These are phyloP conservation scores for Podosphaera fusca DNA, from an alignment of 2,329 filamentous ascomycete species.

Conservation along the genomic window DNA sequence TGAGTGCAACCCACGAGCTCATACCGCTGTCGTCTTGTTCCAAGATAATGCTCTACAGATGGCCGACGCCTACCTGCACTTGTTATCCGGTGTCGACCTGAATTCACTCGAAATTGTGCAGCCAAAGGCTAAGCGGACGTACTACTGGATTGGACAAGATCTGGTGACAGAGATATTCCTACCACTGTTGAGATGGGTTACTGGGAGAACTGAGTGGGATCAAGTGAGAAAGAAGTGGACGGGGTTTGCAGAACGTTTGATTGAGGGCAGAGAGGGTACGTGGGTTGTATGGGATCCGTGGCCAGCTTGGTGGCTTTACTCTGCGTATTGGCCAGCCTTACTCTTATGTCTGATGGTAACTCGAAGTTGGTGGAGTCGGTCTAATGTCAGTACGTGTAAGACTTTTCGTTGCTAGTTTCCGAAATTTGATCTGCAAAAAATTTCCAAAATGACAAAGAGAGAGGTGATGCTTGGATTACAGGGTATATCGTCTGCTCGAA, in stretches of 20 bases:
- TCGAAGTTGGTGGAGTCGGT: constrained; percentile 33
- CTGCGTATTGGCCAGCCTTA: constrained; percentile 29
- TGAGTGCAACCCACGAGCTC: constrained; percentile 46
- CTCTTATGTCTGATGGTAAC: constrained; percentile 24
- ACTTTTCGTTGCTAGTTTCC: constrained; percentile 21
- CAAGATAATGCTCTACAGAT: constrained; percentile 20
- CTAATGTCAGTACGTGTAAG: constrained; percentile 45
- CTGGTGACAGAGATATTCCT: constrained; percentile 27
- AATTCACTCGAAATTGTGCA: constrained; percentile 4
- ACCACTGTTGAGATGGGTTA: constrained; percentile 19
- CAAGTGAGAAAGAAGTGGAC: constrained; percentile 9
- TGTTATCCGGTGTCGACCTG: constrained; percentile 15
- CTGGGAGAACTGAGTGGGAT: constrained; percentile 7
- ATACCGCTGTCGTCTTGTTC: constrained; percentile 44
- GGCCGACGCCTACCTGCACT: constrained; percentile 26
- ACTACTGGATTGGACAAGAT: constrained; percentile 49
- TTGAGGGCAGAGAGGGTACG: constrained; percentile 30
- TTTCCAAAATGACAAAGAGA: too few species aligned
- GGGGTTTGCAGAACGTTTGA: constrained; percentile 18
- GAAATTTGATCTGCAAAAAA: neutral
- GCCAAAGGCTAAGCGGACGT: constrained; percentile 16
- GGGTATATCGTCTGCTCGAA: too few species aligned
- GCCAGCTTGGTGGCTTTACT: constrained; percentile 32
- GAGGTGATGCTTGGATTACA: too few species aligned
- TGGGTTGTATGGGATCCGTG: constrained; percentile 31